Base-by-base conservation (phyloP, 2,329 filamentous ascomycete species). In the Aspergillus spinulosporus region DNA sequence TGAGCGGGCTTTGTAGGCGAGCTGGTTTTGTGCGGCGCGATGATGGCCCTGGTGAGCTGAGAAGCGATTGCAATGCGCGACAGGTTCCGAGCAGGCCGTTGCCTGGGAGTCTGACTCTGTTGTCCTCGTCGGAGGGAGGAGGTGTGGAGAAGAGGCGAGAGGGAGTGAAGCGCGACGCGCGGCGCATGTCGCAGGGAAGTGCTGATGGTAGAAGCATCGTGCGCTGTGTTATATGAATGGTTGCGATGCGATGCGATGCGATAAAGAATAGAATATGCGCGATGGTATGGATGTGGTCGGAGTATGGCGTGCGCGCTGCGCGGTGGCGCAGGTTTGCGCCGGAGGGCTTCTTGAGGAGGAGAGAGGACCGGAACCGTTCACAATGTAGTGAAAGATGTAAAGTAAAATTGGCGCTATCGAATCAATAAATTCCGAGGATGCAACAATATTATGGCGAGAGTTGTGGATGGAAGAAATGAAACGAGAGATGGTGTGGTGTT, bases 181-280 rank as follows among this genome's bases (percentile, higher is more conserved):
- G 67, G 60, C 71, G 71, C 64, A 68, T 64, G 60, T 78, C 76
- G 71, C 76, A 78, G 55, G 75, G 66, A 49, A 79, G 66, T 34
- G 76, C 76, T 6, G 76, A 78, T 56, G 76, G 76, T 56, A 79
- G 74, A 47, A 79, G 64, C 76, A 79, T 76, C 36, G 70, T 62
- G 60, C 53, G 59, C 4, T 37, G 21, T 37, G 34, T 37, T 37
- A 12, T 37, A 34, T 34, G 32, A 12, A 21, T 11, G 9, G 34
- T 12, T 37, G 34, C 32, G 11, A 34, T 34, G 32, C 32, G 34
- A 37, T 37, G 34, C 34, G 34, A 37, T 37, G 34, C 34, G 34
- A 37, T 37, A 12, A 56, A 34, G 36, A 45, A 44, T 56, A 21
- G 46, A 44, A 54, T 11, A 45, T 42, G 42, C 46, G 32, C 37